Evolutionary conservation across 2,329 filamentous ascomycete genomes (phyloP).

Genomic region (Cladosporium cucumerinum): DNA sequence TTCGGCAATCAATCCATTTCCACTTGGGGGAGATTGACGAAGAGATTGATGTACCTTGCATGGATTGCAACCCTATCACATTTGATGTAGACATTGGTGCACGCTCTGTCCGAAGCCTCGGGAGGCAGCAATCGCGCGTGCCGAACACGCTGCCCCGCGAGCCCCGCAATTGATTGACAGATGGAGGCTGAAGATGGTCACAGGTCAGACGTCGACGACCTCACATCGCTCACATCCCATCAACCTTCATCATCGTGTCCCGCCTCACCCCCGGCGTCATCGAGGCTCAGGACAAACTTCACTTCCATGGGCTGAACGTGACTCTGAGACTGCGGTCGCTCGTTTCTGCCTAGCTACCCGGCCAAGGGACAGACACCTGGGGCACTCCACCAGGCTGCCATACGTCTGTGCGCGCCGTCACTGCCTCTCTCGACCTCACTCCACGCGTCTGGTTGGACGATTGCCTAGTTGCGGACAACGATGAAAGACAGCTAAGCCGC

Average conservation of each 20-base stretch:
- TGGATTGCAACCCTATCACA: neutral
- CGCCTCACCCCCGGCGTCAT: neutral
- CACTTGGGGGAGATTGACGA: neutral
- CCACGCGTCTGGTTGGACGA: neutral
- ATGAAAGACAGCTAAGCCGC: neutral
- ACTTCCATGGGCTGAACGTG: neutral
- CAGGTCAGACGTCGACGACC: neutral
- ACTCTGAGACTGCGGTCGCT: neutral
- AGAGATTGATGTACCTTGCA: neutral
- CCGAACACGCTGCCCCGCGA: neutral
- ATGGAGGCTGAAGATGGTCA: neutral
- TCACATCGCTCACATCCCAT: neutral
- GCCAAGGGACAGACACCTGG: neutral
- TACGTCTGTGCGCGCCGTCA: neutral
- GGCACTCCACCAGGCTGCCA: neutral
- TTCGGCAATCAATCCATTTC: neutral
- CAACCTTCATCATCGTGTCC: neutral
- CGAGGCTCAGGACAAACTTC: neutral
- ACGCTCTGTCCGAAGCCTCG: neutral
- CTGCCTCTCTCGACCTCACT: slow-evolving; percentile 2
- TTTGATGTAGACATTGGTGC: neutral
- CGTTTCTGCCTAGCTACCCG: neutral
- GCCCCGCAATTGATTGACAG: neutral
- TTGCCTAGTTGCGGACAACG: neutral
- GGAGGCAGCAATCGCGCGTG: neutral